Base-by-base conservation (phyloP, 371 early-diverging fungal species). In the Saksenaea vasiformis region DNA sequence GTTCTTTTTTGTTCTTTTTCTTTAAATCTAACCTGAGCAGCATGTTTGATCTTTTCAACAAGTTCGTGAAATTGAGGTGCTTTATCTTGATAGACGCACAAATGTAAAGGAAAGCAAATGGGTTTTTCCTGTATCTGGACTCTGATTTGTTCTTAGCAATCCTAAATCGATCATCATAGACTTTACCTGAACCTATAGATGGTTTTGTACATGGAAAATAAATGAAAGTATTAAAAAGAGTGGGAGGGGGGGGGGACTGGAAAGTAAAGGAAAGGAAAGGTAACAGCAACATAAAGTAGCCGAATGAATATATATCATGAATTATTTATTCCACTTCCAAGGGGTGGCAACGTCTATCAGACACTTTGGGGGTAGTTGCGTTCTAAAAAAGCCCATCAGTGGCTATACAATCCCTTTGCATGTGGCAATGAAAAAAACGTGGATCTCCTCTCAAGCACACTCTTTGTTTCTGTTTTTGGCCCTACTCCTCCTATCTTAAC, bases 11-110 rank as follows among this genome's bases (percentile, higher is more conserved):
- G 17, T 10, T 24, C 14, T n/a, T 47, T 39, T 37, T 24, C 14
- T n/a, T 47, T 39, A 27, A 1, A 54, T 61, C 31, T 31, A 31
- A 68, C 74, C 67, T 70, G 62, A 51, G 66, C 58, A 27, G 70
- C 67, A 41, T 61, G 62, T 57, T 71, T 65, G 24, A 79, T 70
- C 44, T 76, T 72, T 17, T 70, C 58, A 17, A 69, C 15, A 24
- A 79, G 67, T 22, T 79, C 79, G 31, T 70, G 63, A 67, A 74
- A 79, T 37, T 68, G 63, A 22, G 77, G 74, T 37, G 64, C 39
- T 61, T 72, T 70, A 38, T 71, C 69, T 64, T 76, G 74, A 28
- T 76, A 54, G 15, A 70, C 62, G 56, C 66, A 74, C 27, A 79
- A 57, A 58, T 71, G 77, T 17, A 76, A 54, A n/a, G 76, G 74